Conservation (phyloP, 225 moss, liverwort and hornwort species). For the Marchantia polymorpha region DNA sequence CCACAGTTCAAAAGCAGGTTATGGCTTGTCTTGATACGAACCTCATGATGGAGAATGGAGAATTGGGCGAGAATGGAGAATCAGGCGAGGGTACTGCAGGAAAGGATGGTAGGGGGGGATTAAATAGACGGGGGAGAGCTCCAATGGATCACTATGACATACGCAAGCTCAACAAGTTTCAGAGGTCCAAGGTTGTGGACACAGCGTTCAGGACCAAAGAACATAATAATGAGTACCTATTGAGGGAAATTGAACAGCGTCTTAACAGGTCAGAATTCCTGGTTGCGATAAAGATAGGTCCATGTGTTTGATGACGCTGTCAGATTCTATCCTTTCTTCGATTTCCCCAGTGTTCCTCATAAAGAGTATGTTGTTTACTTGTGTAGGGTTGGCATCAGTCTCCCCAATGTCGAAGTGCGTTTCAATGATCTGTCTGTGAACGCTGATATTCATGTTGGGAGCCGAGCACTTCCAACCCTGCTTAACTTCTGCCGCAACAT, state of each 20-base stretch:
- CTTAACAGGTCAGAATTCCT: conserved; percentile 21
- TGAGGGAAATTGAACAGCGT: conserved; percentile 32
- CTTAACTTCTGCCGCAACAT: conserved; percentile 36
- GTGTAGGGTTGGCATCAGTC: conserved; percentile 34
- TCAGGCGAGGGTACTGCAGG: not conserved
- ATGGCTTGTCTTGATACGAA: not conserved
- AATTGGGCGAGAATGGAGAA: not conserved
- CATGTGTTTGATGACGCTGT: not conserved
- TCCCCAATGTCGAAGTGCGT: conserved; percentile 45
- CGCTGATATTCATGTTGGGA: conserved; percentile 39
- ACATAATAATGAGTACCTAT: conserved; percentile 36
- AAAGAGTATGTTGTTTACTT: not conserved
- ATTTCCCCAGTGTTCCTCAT: no score
- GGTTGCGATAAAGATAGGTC: not conserved
- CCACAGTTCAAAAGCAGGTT: conserved; percentile 16
- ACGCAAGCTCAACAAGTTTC: conserved; percentile 20
- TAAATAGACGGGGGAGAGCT: not conserved
- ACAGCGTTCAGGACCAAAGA: conserved; percentile 37
- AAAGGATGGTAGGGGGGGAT: not conserved
- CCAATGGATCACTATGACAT: conserved; percentile 22
- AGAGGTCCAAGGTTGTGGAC: conserved; percentile 38
- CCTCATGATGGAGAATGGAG: not conserved
- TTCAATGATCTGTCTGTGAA: conserved; percentile 33
- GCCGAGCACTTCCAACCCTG: conserved; percentile 39
- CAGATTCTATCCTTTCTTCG: no score